Percentiles rank a stretch among this genome's conserved stretches.
Conservation (phyloP, 345 rosid species). For the Arabidopsis thaliana region DNA sequence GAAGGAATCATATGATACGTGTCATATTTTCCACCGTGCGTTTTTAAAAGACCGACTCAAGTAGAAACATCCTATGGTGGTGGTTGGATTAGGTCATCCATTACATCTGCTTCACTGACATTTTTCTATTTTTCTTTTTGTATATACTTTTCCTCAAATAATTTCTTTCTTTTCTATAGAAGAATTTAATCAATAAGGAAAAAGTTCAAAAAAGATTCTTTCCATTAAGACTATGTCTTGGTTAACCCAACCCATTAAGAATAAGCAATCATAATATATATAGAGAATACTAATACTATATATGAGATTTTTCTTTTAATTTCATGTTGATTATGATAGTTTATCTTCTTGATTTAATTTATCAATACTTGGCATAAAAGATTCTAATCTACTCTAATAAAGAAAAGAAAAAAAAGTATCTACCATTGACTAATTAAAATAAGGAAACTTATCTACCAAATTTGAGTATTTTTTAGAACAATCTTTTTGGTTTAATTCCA, state of each 20-base stretch:
- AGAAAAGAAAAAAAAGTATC: background rate
- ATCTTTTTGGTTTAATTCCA: background rate
- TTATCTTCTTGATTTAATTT: background rate
- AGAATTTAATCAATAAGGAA: background rate
- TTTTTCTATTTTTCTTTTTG: background rate
- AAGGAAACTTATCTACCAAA: background rate
- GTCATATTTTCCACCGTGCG: background rate
- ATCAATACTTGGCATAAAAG: background rate
- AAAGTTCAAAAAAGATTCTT: conserved; percentile 23
- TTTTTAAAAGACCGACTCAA: conserved; percentile 26
- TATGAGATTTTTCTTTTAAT: too few relatives aligned
- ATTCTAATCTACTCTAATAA: background rate
- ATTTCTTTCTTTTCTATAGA: conserved; percentile 6
- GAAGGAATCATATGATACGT: conserved; percentile 5
- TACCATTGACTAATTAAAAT: conserved; percentile 23
- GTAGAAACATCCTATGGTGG: conserved; percentile 22
- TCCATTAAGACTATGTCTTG: conserved; percentile 15
- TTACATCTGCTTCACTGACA: conserved; percentile 24
- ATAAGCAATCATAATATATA: conserved; percentile 3
- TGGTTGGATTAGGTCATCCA: conserved; percentile 33
- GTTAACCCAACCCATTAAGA: conserved; percentile 29
- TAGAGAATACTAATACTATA: background rate
- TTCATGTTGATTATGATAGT: background rate
- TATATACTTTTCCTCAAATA: background rate
- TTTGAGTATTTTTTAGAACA: background rate